A percentile compares a stretch with the other conserved stretches of the same genome.
Conservation (phyloP, 2,329 filamentous ascomycete species). For the Celoporthe dispersa region DNA sequence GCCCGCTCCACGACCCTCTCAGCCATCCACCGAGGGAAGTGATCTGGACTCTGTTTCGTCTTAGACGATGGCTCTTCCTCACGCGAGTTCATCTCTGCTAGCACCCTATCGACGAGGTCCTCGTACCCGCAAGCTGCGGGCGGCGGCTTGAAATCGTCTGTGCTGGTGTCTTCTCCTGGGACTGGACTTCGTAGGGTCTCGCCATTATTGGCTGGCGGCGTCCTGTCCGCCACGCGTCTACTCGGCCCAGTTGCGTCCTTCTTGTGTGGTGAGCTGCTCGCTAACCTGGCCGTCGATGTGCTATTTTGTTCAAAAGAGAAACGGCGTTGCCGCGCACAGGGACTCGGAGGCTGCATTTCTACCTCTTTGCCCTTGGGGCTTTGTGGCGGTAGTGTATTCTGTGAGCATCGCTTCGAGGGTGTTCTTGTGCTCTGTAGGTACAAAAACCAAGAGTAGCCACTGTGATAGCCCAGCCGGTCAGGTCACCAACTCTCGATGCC, state of each 20-base stretch:
- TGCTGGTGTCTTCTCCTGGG: neutral
- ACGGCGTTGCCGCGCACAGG: neutral
- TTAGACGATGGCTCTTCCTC: neutral
- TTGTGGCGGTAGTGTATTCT: neutral
- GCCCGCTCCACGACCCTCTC: neutral
- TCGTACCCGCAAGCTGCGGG: neutral
- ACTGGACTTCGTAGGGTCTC: neutral
- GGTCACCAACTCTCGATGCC: neutral
- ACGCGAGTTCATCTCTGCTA: neutral
- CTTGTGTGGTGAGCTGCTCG: no score
- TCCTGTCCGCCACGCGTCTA: no score
- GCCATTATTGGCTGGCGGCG: no score
- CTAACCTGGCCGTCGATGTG: no score
- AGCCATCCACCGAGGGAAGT: neutral
- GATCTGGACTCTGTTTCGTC: neutral
- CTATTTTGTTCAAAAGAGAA: no score
- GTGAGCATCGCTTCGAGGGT: neutral
- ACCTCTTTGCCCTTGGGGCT: neutral
- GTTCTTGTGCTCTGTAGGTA: neutral
- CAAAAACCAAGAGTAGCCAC: slow-evolving; percentile 2
- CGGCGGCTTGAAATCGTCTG: neutral
- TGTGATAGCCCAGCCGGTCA: neutral
- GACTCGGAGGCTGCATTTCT: neutral
- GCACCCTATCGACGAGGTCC: neutral
- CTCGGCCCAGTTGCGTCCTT: no score